A percentile compares a stretch with the other conserved stretches of the same genome.
Evolutionary conservation across 768 basidiomycete species (phyloP).

Genomic region (Boletus subcaerulescens): DNA sequence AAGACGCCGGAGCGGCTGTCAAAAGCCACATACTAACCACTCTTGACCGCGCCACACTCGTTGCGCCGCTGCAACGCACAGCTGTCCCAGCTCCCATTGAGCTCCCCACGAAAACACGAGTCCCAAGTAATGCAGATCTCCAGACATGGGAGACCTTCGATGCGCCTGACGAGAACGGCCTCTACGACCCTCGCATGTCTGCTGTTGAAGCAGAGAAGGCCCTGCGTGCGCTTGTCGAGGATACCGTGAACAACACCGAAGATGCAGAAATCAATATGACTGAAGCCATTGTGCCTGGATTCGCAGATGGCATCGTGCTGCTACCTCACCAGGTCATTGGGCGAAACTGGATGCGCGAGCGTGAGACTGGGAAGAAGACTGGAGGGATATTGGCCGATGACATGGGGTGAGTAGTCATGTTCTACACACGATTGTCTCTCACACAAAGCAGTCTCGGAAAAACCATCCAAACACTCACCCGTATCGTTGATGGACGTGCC

Average conservation of each 20-base stretch:
- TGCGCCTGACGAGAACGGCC: slow-evolving; percentile 21
- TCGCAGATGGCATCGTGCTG: slow-evolving; percentile 63
- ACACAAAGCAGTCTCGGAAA: slow-evolving; percentile 62
- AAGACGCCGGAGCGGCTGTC: not conserved
- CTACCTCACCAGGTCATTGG: slow-evolving; percentile 89
- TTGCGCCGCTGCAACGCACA: slow-evolving; percentile 15
- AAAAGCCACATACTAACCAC: slow-evolving; percentile 20
- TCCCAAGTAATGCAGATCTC: slow-evolving; percentile 9
- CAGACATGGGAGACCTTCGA: slow-evolving; percentile 33
- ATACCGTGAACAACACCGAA: slow-evolving; percentile 55
- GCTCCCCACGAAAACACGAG: slow-evolving; percentile 18
- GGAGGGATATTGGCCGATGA: slow-evolving; percentile 94
- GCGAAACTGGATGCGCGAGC: slow-evolving; percentile 80
- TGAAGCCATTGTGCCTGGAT: slow-evolving; percentile 74
- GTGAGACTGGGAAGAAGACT: slow-evolving; percentile 72
- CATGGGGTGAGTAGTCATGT: slow-evolving; percentile 60
- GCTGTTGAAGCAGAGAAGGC: slow-evolving; percentile 71
- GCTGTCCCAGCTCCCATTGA: slow-evolving; percentile 34
- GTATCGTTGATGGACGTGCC: slow-evolving; percentile 81
- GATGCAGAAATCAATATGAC: slow-evolving; percentile 49
- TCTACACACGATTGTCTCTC: not conserved
- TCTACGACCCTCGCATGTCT: slow-evolving; percentile 35
- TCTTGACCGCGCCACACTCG: slow-evolving; percentile 24
- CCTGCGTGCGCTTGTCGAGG: slow-evolving; percentile 71
- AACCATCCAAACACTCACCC: slow-evolving; percentile 86